Conservation (phyloP, 805 yeast species). For the Saccharomycopsis lassenensis region DNA sequence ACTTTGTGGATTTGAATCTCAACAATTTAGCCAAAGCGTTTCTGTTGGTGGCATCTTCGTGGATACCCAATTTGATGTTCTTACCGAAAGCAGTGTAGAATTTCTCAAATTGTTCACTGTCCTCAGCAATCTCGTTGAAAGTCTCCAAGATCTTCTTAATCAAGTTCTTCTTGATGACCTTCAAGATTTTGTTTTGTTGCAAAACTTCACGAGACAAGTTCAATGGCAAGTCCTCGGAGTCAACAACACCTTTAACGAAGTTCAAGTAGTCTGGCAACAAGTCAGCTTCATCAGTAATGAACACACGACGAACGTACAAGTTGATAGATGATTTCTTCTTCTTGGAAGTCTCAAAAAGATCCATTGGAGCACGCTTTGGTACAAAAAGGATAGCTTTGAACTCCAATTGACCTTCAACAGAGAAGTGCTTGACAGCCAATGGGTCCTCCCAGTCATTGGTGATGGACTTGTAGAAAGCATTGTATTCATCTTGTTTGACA, state of each 20-base stretch:
- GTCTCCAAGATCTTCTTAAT: conserved; percentile 98
- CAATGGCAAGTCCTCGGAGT: conserved; percentile 98
- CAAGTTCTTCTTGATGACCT: conserved; percentile 98
- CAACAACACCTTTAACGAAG: conserved; percentile 98
- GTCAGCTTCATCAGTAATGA: conserved; percentile 99
- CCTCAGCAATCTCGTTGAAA: conserved; percentile 99
- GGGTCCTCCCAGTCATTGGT: conserved; percentile 99
- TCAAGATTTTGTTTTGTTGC: conserved; percentile 99
- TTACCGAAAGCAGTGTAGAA: conserved; percentile 96
- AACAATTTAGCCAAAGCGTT: conserved; percentile 86
- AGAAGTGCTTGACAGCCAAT: conserved; percentile 97
- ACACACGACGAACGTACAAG: conserved; percentile 97
- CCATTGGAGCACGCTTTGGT: conserved; percentile 99
- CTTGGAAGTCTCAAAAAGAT: conserved; percentile 84
- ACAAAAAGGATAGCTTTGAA: conserved; percentile 95
- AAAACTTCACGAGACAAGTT: conserved; percentile 99
- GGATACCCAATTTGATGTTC: conserved; percentile 98
- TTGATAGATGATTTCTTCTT: conserved; percentile 99
- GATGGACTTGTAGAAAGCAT: conserved; percentile 97
- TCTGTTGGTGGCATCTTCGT: conserved; percentile 98
- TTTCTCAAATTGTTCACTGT: conserved; percentile 94
- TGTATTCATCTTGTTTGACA: conserved; percentile 95
- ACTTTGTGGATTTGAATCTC: conserved; percentile 95
- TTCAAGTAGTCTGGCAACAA: conserved; percentile 98
- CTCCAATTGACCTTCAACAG: conserved; percentile 99